Evolutionary conservation across 2,329 filamentous ascomycete species (phyloP), one percentile per base, ranked within the genome.

Genomic region (Fusarium sp.): DNA sequence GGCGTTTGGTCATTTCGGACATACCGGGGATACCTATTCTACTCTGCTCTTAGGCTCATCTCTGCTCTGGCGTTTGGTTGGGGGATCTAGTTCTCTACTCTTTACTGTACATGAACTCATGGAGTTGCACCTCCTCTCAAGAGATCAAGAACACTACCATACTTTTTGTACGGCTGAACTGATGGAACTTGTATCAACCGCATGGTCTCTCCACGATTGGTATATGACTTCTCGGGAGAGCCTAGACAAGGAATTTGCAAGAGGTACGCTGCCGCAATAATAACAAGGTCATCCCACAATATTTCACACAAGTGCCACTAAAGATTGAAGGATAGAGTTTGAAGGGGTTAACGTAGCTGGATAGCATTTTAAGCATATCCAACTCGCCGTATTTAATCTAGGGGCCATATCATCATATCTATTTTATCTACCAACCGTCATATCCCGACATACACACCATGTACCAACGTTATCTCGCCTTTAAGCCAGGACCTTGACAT

Each of bases 401-500:
- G 30, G 48, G 70, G 52, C 66, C 75, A 69, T 76, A 64, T 71
- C 50, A 23, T 73, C 73, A 39, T 73, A 45, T 75, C 72, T 75
- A 73, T 75, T 75, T 73, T 75, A 66, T 75, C 72, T 75, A 71
- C 39, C 54, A 43, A 62, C 67, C 68, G 50, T 75, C 72, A 72
- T 63, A 72, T 63, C 66, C 30, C 48, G 60, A 52, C 54, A 59
- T 34, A 35, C 35, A 58, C 71, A 52, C 34, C 18, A 34, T 62
- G 43, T 54, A 20, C 45, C 43, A 63, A 45, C 27, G 18, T 32
- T 9, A 27, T 35, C n/a, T 39, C 27, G 41, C 62, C 18, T 43
- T 73, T 82, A 87, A 64, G 77, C 83, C 72, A 94, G 81, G 23
- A 86, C 86, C 89, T 97, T 97, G 78, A 90, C 86, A 73, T 98